phyloP scores from a whole-genome alignment of 495 filamentous ascomycete genomes.

The Hypoxylon crocopeplum region DNA sequence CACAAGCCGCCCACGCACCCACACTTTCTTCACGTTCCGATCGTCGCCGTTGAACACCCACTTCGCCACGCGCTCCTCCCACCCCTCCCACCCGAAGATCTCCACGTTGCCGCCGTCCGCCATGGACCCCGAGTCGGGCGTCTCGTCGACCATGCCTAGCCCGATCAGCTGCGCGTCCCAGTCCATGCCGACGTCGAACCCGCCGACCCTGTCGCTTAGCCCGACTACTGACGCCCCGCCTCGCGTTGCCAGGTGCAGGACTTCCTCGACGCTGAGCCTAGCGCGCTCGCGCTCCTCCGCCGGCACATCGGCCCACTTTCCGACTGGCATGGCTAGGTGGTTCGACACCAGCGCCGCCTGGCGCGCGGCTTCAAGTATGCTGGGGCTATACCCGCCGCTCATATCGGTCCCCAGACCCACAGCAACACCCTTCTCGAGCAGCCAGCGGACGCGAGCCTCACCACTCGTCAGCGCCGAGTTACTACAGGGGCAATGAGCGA shows the following conservation, averaged over 20 bases:
- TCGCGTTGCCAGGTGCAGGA: slow-evolving; percentile 81
- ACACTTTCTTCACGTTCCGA: slow-evolving; percentile 78
- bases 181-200: slow-evolving; percentile 83
- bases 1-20: slow-evolving; percentile 80
- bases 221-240: slow-evolving; percentile 83
- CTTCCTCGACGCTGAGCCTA: slow-evolving; percentile 83
- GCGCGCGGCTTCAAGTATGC: slow-evolving; percentile 78
- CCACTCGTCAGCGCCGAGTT: slow-evolving; percentile 84
- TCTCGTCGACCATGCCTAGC: slow-evolving; percentile 55
- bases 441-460: slow-evolving; percentile 69
- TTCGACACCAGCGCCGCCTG: slow-evolving; percentile 79
- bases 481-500: slow-evolving; percentile 85
- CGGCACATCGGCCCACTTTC: slow-evolving; percentile 30
- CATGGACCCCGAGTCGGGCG: slow-evolving; percentile 32
- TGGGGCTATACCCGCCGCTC: slow-evolving; percentile 81
- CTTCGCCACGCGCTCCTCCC: slow-evolving; percentile 80
- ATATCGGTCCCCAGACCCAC: slow-evolving; percentile 92
- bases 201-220: slow-evolving; percentile 70
- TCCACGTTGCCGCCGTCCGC: slow-evolving; percentile 65
- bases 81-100: slow-evolving; percentile 84
- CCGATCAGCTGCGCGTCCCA: slow-evolving; percentile 86
- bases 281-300: slow-evolving; percentile 40
- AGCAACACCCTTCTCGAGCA: slow-evolving; percentile 76
- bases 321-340: slow-evolving; percentile 63
- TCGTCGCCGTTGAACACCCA: slow-evolving; percentile 92